Percentiles rank a stretch among this genome's conserved stretches.
Evolutionary conservation across 208 protist species (phyloP).

Genomic region (Trypanosoma vivax): DNA sequence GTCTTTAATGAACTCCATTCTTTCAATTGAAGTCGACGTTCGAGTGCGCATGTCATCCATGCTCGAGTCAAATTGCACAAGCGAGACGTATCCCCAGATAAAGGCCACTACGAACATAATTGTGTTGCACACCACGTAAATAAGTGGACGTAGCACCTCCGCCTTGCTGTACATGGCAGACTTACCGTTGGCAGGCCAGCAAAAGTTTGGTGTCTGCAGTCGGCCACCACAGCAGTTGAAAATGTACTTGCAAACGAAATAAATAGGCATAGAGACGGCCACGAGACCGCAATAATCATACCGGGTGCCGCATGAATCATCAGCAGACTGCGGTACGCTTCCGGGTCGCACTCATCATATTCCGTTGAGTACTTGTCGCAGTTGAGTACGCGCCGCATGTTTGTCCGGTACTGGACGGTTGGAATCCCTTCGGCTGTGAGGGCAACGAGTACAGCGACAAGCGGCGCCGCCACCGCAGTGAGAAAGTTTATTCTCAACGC

Average conservation of each 20-base stretch:
- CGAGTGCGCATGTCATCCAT: not conserved
- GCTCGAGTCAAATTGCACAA: not conserved
- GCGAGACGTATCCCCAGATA: conserved; percentile 18
- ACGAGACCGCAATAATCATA: conserved; percentile 18
- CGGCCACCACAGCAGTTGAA: conserved; percentile 48
- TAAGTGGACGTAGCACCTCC: conserved; percentile 32
- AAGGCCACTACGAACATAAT: conserved; percentile 13
- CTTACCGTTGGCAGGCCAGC: conserved; percentile 20
- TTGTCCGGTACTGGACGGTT: conserved; percentile 21
- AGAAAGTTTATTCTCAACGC: not conserved
- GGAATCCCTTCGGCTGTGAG: not conserved
- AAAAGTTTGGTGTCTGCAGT: conserved; percentile 32
- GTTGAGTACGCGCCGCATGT: conserved; percentile 14
- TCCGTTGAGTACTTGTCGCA: conserved; percentile 10
- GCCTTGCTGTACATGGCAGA: conserved; percentile 32
- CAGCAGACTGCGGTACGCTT: conserved; percentile 15
- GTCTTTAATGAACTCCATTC: not conserved
- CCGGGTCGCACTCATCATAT: conserved; percentile 16
- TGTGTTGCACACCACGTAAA: conserved; percentile 20
- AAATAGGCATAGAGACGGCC: conserved; percentile 12
- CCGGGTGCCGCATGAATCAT: conserved; percentile 18
- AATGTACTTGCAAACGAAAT: conserved; percentile 32
- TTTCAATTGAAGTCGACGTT: not conserved
- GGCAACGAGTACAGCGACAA: not conserved
- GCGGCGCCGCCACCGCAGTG: conserved; percentile 1